Evolutionary conservation across 345 rosid genomes (phyloP).

Genomic region (Arabidopsis suecica): DNA sequence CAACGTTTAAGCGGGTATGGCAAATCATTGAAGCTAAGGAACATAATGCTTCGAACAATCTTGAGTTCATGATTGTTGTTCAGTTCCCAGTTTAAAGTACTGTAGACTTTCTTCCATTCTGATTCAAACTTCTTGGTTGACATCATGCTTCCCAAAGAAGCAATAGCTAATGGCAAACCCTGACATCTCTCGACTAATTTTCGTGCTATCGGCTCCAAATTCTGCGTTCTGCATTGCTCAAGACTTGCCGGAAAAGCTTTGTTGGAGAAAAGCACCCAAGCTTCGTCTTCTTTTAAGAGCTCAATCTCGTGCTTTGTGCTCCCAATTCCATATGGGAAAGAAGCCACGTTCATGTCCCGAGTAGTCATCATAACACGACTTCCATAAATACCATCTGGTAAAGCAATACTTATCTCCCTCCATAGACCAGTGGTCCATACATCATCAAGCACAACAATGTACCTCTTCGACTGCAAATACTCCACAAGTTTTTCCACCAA

Average conservation of each 20-base stretch:
- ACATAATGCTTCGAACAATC: conserved; percentile 43
- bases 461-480: conserved; percentile 44
- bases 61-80: conserved; percentile 42
- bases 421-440: conserved; percentile 45
- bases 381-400: conserved; percentile 44
- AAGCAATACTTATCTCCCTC: conserved; percentile 43
- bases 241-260: conserved; percentile 43
- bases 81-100: conserved; percentile 45
- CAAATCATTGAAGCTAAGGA: conserved; percentile 49
- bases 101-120: conserved; percentile 46
- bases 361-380: conserved; percentile 50
- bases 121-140: conserved; percentile 37
- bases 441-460: conserved; percentile 49
- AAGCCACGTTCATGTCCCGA: conserved; percentile 36
- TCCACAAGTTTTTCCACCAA: conserved; percentile 44
- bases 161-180: conserved; percentile 53
- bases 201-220: conserved; percentile 37
- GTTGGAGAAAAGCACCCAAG: conserved; percentile 52
- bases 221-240: conserved; percentile 20
- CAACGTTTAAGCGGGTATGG: conserved; percentile 40
- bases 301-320: conserved; percentile 39
- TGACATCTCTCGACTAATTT: conserved; percentile 43
- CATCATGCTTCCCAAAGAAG: conserved; percentile 51
- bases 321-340: conserved; percentile 34
- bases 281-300: conserved; percentile 36